These are phyloP conservation scores for Vitellaria paradoxa DNA, from an alignment of 179 eudicot genomes.

Conservation along the genomic window DNA sequence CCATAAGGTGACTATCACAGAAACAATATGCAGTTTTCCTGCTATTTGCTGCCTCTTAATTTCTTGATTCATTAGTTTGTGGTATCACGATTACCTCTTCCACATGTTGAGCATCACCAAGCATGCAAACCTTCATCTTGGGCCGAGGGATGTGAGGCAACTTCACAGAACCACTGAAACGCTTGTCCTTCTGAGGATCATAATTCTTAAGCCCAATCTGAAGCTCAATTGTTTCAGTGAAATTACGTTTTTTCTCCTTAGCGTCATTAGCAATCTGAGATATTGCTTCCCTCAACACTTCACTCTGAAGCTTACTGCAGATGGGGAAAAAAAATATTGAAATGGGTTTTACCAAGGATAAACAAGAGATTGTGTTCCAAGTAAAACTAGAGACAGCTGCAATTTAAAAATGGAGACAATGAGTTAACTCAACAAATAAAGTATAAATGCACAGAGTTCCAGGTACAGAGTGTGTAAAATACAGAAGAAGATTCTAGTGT, in stretches of 20 bases:
- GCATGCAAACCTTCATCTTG: constrained; percentile 96
- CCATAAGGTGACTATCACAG: not conserved
- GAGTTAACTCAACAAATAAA: not conserved
- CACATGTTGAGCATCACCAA: constrained; percentile 96
- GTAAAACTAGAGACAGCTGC: not conserved
- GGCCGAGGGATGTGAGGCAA: constrained; percentile 94
- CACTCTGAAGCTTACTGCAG: constrained; percentile 81
- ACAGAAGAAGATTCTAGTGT: not conserved
- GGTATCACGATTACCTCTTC: constrained; percentile 56
- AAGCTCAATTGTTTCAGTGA: constrained; percentile 85
- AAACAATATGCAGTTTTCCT: not conserved
- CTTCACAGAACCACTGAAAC: constrained; percentile 96
- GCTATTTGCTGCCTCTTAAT: not conserved
- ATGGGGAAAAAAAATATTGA: not conserved
- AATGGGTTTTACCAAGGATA: not conserved
- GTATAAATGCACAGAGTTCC: not conserved
- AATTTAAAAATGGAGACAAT: not conserved
- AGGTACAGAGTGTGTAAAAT: not conserved
- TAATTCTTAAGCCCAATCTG: constrained; percentile 95
- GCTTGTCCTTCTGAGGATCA: constrained; percentile 97
- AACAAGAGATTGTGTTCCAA: not conserved
- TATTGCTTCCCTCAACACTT: constrained; percentile 76
- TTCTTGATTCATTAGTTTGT: not conserved
- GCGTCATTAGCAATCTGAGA: constrained; percentile 40
- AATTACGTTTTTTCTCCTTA: constrained; percentile 65